Base-by-base conservation (phyloP, 441 rosid species). In the Corymbia citriodora region DNA sequence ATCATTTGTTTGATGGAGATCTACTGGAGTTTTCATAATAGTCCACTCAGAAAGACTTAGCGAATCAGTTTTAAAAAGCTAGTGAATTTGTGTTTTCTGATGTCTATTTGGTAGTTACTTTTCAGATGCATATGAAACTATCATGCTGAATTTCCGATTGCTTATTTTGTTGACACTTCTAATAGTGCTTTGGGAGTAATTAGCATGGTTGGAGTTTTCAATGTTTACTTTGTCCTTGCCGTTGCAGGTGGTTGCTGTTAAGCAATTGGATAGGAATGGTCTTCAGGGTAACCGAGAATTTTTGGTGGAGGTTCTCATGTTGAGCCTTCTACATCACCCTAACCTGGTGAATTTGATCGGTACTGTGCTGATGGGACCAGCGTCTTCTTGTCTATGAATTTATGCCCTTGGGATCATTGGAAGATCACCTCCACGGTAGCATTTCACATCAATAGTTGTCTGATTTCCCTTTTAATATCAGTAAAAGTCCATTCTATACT, bases 341-440 rank as follows among this genome's bases (percentile, higher is more conserved):
- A 98, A 98, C 94, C 97, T 98, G 29, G 99, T 98, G 92, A 98
- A 93, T 93, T 95, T 98, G 90, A 98, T 98, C 89, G 99, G 89
- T 97, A 98, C 92, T 98, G 99, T 92, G 99, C 99, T 90, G 99
- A 98, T 93, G 99, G 99, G 99, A 98, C 90, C 99, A 98, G 89
- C 95, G 99, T 83, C 99, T 98, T 90, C 97, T 98, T 89, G 99
- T 98, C 70, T 98, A 98, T 91, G 99, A 98, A 91, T 98, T 97
- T 92, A 97, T 98, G 99, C 96, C 98, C 12, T 91, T 97, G 91
- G 99, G 99, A 88, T 98, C 99, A 57, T 89, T 98, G 91, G 99
- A 98, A 93, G 99, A 97, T 94, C 99, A 98, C 91, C 99, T 98
- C 90, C 99, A 94, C 45, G 99, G 99, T 98, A 97, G 92, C 18